Conservation (phyloP, 2,329 filamentous ascomycete genomes). For the Talaromyces verruculosus region DNA sequence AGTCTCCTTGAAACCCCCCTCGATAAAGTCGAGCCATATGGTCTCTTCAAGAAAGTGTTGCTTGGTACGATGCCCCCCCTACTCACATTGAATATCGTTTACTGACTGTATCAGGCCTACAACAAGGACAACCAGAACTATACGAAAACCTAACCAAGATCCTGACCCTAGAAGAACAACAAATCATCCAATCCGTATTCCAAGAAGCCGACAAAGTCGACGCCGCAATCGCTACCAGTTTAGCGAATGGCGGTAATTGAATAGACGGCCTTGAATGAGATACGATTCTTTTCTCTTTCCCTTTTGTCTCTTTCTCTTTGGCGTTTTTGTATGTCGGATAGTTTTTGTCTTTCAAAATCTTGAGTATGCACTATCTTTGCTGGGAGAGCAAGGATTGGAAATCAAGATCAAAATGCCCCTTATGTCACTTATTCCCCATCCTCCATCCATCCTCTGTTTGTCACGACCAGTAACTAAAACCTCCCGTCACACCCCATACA, state of each 20-base stretch:
- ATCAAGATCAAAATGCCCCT: slow-evolving; percentile 7
- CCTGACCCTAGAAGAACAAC: slow-evolving; percentile 76
- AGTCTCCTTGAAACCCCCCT: slow-evolving; percentile 89
- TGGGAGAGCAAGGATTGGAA: neutral
- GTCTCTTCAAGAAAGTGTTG: slow-evolving; percentile 78
- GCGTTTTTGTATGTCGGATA: slow-evolving; percentile 9
- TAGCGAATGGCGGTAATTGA: slow-evolving; percentile 31
- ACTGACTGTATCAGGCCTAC: slow-evolving; percentile 62
- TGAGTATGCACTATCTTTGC: neutral
- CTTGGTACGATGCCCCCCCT: slow-evolving; percentile 64
- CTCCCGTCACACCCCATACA: neutral
- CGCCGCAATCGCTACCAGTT: slow-evolving; percentile 36
- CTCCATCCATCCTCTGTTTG: neutral
- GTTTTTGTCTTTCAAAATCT: neutral
- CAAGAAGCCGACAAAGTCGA: slow-evolving; percentile 64
- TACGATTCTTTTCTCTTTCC: neutral
- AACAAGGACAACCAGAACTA: slow-evolving; percentile 86
- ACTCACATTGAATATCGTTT: neutral
- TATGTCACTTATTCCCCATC: slow-evolving; percentile 3
- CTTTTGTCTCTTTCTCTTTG: neutral
- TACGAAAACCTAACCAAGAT: slow-evolving; percentile 79
- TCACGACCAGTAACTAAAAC: neutral
- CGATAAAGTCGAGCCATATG: slow-evolving; percentile 93
- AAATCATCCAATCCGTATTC: slow-evolving; percentile 74
- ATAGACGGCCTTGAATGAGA: slow-evolving; percentile 14